These are phyloP conservation scores for Tuber calosporum DNA, from an alignment of 495 filamentous ascomycete species.

Conservation along the genomic window DNA sequence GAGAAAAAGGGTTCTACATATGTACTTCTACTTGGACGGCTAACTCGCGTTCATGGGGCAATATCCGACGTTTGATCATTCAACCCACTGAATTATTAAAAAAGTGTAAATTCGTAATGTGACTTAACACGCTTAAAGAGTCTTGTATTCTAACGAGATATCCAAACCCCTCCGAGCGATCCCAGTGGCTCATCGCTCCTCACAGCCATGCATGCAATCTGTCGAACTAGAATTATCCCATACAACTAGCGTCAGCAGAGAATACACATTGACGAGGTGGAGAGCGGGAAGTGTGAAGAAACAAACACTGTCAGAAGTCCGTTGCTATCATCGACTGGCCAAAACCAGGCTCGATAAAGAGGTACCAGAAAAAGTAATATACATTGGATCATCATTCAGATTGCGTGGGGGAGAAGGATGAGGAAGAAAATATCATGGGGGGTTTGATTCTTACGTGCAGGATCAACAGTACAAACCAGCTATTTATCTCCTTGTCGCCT, in stretches of 20 bases:
- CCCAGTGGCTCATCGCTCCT: neutral
- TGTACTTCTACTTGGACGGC: neutral
- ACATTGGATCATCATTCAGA: conserved; percentile 50
- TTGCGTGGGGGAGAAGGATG: conserved; percentile 3
- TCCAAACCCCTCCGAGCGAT: neutral
- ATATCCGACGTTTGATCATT: neutral
- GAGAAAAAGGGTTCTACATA: neutral
- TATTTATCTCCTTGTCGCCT: neutral
- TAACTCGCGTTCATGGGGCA: neutral
- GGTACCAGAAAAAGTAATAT: conserved; percentile 54
- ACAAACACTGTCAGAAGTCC: conserved; percentile 51
- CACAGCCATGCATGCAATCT: neutral
- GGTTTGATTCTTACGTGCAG: neutral
- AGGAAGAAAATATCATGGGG: neutral
- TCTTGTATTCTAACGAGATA: neutral
- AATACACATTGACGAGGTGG: neutral
- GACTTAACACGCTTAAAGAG: neutral
- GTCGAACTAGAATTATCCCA: neutral
- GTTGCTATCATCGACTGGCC: conserved; percentile 52
- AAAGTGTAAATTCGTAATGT: neutral
- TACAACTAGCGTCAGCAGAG: neutral
- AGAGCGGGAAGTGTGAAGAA: neutral
- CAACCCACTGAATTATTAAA: neutral
- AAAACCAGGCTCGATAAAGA: conserved; percentile 54
- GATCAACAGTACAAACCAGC: neutral